A percentile compares a stretch with the other conserved stretches of the same genome.
Conservation (phyloP, 371 early-diverging fungal species). For the Choanephora cucurbitarum region DNA sequence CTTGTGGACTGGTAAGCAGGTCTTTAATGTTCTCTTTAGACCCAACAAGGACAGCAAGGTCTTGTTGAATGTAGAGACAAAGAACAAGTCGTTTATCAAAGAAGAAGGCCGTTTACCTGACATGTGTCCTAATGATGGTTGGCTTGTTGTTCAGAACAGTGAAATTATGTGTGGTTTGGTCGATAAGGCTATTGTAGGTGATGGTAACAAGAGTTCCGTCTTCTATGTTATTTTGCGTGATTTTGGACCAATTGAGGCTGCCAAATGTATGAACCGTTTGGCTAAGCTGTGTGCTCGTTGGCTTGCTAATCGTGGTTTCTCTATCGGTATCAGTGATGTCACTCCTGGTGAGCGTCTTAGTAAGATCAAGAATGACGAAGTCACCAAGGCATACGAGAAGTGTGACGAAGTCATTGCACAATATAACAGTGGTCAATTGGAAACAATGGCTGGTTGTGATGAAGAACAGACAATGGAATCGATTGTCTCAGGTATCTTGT, state of each 20-base stretch:
- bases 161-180: conserved; percentile 94
- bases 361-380: conserved; percentile 78
- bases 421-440: conserved; percentile 73
- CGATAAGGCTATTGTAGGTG: conserved; percentile 97
- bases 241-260: conserved; percentile 86
- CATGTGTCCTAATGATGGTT: conserved; percentile 89
- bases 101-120: conserved; percentile 64
- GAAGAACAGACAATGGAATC: conserved; percentile 90
- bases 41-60: conserved; percentile 78
- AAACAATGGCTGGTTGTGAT: conserved; percentile 88
- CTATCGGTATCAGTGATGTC: conserved; percentile 99
- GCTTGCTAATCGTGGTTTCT: conserved; percentile 94
- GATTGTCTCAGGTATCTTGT: conserved; percentile 88
- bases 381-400: conserved; percentile 79
- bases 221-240: conserved; percentile 94
- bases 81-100: conserved; percentile 77
- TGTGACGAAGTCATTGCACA: conserved; percentile 85
- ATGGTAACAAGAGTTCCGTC: conserved; percentile 93
- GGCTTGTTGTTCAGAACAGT: conserved; percentile 86
- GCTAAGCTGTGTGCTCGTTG: conserved; percentile 94
- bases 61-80: conserved; percentile 86
- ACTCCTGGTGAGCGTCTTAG: conserved; percentile 81
- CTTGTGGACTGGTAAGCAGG: conserved; percentile 69
- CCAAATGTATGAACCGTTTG: conserved; percentile 91
- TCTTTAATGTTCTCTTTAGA: conserved; percentile 84